Base-by-base conservation (phyloP, 2,329 filamentous ascomycete genomes). In the Colletotrichum simmondsii region DNA sequence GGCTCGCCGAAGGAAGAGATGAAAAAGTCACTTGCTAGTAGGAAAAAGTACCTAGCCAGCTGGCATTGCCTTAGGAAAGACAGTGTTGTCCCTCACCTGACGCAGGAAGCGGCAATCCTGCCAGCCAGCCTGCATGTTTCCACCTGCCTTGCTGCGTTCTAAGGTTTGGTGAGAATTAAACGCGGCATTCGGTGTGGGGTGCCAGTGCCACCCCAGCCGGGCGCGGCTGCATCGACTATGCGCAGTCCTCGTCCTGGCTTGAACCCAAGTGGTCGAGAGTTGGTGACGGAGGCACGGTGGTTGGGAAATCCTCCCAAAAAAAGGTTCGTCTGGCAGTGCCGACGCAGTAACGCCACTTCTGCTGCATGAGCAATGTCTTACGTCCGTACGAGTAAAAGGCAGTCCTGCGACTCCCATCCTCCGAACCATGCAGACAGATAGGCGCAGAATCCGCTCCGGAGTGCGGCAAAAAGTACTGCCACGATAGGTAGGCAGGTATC, bases 381-480 rank as follows among this genome's bases (percentile, higher is more conserved):
- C 60, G 60, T 22, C 46, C 60, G 60, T 35, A 52, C 30, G 60
- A 8, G 42, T n/a, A 10, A 49, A 49, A 49, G 42, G 42, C 19
- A 19, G 16, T 49, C 16, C 37, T 7, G 26, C n/a, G 5, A 28
- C 4, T 16, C n/a, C 16, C 28, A 14, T 53, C 22, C 28, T 53
- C 65, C 65, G 65, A 69, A 53, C 66, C 52, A 28, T 69, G 65
- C 59, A 72, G 69, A 42, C 24, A 46, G 26, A 11, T 35, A n/a
- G 28, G n/a, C 46, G 14, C 60, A 32, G 14, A 53, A 19, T 6
- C 19, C 42, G 19, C 19, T 42, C 14, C 26, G 35, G 53, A 26
- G 28, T 28, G 46, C 28, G 14, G 46, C 28, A 32, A 30, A 52
- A 22, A 49, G 16, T 46, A 2, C 37, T 12, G 37, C 19, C n/a